These are phyloP conservation scores for Polygonum maritimum DNA, from an alignment of 148 eudicot genomes.

Conservation along the genomic window DNA sequence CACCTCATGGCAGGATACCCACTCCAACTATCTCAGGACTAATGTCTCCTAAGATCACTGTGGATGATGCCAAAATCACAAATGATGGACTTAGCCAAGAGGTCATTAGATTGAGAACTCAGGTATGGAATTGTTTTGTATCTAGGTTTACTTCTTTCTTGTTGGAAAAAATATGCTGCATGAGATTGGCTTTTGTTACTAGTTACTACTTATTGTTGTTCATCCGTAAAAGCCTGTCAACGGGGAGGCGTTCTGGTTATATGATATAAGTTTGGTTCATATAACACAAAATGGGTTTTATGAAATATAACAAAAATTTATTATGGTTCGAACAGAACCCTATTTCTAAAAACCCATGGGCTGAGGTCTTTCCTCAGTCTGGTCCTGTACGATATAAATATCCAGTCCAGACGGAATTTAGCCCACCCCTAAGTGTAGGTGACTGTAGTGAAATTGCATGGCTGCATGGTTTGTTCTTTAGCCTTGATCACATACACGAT, in stretches of 20 bases:
- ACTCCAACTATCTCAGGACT: constrained; percentile 88
- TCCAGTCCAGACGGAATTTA: too few species aligned
- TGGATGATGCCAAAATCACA: constrained; percentile 46
- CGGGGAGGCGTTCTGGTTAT: background rate
- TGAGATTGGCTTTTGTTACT: background rate
- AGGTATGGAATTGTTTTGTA: constrained; percentile 38
- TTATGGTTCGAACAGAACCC: too few species aligned
- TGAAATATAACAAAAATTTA: too few species aligned
- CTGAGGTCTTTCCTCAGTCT: too few species aligned
- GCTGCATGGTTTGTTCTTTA: background rate
- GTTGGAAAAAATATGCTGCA: background rate
- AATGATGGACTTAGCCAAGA: constrained; percentile 71
- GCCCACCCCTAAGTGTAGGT: too few species aligned
- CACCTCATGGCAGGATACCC: constrained; percentile 96
- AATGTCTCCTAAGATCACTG: constrained; percentile 51
- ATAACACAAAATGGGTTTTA: too few species aligned
- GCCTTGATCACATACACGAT: background rate
- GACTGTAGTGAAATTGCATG: background rate
- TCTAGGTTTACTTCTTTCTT: background rate
- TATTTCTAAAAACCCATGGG: too few species aligned
- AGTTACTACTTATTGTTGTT: background rate
- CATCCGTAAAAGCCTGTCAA: background rate
- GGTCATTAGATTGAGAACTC: constrained; percentile 56
- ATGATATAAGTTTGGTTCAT: too few species aligned
- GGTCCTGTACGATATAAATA: too few species aligned